These are phyloP conservation scores for Calonectria pauciramosa DNA, from an alignment of 2,329 filamentous ascomycete species.

Conservation along the genomic window DNA sequence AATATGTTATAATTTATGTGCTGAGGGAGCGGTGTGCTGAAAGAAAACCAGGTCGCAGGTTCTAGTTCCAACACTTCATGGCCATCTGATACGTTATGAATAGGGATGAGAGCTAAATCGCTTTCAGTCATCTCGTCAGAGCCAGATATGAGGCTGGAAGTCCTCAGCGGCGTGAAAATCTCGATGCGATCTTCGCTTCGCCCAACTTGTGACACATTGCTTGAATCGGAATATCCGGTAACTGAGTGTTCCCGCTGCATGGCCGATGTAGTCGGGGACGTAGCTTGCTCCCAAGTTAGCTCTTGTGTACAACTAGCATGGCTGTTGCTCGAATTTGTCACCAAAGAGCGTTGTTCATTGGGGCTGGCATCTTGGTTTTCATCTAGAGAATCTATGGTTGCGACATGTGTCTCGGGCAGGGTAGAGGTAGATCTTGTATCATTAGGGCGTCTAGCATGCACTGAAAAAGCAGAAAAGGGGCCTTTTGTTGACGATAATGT, in stretches of 20 bases:
- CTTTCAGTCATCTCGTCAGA: neutral
- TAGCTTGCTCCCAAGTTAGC: neutral
- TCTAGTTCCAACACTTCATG: neutral
- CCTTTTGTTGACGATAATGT: neutral
- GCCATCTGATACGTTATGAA: neutral
- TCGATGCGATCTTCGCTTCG: neutral
- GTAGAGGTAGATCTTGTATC: neutral
- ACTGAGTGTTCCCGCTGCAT: neutral
- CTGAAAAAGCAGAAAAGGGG: constrained; percentile 21
- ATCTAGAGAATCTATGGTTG: neutral
- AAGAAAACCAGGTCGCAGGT: neutral
- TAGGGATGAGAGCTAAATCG: neutral
- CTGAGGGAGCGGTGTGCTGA: neutral
- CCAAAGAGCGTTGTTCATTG: neutral
- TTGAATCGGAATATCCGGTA: neutral
- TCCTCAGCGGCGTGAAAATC: too few relatives aligned
- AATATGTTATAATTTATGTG: constrained; percentile 6
- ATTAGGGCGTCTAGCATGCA: neutral
- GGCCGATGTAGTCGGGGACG: neutral
- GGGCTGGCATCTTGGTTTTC: neutral
- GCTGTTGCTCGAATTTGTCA: neutral
- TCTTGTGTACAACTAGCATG: neutral
- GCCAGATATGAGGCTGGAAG: too few relatives aligned
- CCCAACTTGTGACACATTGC: too few relatives aligned
- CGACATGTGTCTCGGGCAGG: too few relatives aligned